A percentile compares a stretch with the other conserved stretches of the same genome.
phyloP scores from a whole-genome alignment of 176 grass and related monocot genomes.

The Guadua angustifolia region DNA sequence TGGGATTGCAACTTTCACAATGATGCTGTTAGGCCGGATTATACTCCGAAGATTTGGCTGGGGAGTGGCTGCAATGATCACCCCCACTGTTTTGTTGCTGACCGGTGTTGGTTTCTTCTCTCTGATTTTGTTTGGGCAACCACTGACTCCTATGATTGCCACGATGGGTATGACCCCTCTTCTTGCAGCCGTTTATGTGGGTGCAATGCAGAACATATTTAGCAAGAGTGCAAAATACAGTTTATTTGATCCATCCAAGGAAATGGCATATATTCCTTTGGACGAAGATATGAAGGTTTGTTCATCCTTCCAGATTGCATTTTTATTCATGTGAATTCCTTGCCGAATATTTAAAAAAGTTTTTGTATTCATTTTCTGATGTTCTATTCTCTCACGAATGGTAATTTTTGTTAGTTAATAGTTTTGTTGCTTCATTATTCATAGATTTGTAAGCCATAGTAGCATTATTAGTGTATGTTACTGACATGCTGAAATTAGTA shows the following conservation, averaged over 20 bases:
- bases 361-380: constrained; percentile 1
- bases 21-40: constrained; percentile 77
- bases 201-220: constrained; percentile 90
- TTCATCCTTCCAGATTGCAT: constrained; percentile 13
- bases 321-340: constrained; percentile 15
- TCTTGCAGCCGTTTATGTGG: constrained; percentile 83
- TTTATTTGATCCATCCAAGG: constrained; percentile 94
- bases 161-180: constrained; percentile 76
- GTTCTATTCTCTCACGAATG: neutral
- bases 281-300: constrained; percentile 93
- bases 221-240: constrained; percentile 97
- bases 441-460: neutral
- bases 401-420: neutral
- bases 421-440: constrained; percentile 1
- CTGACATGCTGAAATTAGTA: neutral
- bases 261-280: constrained; percentile 96
- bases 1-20: constrained; percentile 83
- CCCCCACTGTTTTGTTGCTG: constrained; percentile 75
- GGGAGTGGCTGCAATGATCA: constrained; percentile 85
- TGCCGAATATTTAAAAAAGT: neutral
- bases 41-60: constrained; percentile 81
- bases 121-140: constrained; percentile 72
- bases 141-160: constrained; percentile 68
- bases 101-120: constrained; percentile 88
- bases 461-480: neutral